phyloP scores from a whole-genome alignment of 345 rosid species.

The Carallia pectinifolia region DNA sequence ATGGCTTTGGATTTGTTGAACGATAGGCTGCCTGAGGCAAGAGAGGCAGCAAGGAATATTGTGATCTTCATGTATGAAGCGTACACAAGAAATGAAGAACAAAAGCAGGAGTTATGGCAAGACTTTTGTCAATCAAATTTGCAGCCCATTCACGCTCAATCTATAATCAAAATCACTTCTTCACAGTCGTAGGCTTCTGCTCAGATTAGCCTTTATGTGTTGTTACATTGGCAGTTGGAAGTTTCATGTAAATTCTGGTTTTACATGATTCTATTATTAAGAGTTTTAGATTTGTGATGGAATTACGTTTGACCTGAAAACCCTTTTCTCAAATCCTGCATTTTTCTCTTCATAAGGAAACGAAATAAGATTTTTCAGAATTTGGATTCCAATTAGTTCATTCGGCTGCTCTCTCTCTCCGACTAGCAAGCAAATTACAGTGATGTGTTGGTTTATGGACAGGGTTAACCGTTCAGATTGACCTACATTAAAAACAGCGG shows the following conservation, averaged over 20 bases:
- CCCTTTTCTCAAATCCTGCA: no score
- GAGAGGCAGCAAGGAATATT: slow-evolving; percentile 79
- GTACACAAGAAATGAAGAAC: slow-evolving; percentile 46
- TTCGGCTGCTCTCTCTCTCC: no score
- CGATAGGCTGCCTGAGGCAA: slow-evolving; percentile 84
- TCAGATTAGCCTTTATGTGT: not conserved
- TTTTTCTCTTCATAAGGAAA: no score
- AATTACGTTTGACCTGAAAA: no score
- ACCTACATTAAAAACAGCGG: no score
- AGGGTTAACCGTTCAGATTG: no score
- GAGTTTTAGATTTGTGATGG: no score
- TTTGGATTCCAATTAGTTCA: no score
- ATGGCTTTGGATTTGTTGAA: slow-evolving; percentile 63
- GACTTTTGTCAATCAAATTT: slow-evolving; percentile 67
- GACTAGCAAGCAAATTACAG: no score
- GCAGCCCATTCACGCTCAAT: slow-evolving; percentile 58
- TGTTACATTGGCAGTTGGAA: no score
- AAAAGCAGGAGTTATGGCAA: slow-evolving; percentile 69
- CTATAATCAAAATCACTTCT: slow-evolving; percentile 54
- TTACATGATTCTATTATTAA: slow-evolving; percentile 8
- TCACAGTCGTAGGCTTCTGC: slow-evolving; percentile 1
- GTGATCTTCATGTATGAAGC: slow-evolving; percentile 40
- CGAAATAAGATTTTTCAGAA: no score
- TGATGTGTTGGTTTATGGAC: no score
- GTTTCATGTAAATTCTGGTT: slow-evolving; percentile 24